Conservation (phyloP, 805 yeast species). For the Saccharomycopsis sp. region DNA sequence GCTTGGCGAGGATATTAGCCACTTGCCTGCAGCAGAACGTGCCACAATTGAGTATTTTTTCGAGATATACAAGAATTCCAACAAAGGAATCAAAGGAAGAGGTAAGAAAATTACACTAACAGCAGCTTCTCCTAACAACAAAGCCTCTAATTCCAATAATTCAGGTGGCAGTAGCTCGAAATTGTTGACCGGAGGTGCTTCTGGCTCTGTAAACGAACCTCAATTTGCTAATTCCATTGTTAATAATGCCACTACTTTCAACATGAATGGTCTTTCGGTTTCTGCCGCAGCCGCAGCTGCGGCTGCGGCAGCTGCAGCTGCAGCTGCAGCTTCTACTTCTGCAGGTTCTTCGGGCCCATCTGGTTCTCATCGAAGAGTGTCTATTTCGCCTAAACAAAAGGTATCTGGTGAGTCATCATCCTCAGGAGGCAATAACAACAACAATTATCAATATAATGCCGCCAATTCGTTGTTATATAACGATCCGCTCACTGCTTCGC, state of each 20-base stretch:
- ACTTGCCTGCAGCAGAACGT: constrained; percentile 55
- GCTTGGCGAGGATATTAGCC: constrained; percentile 41
- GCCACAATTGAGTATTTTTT: constrained; percentile 73
- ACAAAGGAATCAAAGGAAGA: constrained; percentile 87
- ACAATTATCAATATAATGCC: neutral
- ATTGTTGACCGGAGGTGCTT: neutral
- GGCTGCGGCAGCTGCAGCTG: neutral
- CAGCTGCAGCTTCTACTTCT: neutral
- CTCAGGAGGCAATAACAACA: neutral
- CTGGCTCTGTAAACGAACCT: neutral
- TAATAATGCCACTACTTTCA: neutral
- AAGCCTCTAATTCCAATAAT: neutral
- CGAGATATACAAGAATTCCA: constrained; percentile 76
- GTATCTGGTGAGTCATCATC: neutral
- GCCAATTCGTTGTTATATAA: neutral
- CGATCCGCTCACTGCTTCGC: neutral
- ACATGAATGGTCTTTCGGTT: neutral
- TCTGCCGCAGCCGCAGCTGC: neutral
- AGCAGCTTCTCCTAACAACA: neutral
- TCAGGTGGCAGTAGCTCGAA: neutral
- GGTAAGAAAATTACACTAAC: constrained; percentile 43
- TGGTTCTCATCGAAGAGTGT: neutral
- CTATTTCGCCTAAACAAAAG: neutral
- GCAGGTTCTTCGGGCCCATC: neutral
- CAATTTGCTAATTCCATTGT: neutral